phyloP scores from a whole-genome alignment of 352 stramenopile species.

The Pythium inflatum region DNA sequence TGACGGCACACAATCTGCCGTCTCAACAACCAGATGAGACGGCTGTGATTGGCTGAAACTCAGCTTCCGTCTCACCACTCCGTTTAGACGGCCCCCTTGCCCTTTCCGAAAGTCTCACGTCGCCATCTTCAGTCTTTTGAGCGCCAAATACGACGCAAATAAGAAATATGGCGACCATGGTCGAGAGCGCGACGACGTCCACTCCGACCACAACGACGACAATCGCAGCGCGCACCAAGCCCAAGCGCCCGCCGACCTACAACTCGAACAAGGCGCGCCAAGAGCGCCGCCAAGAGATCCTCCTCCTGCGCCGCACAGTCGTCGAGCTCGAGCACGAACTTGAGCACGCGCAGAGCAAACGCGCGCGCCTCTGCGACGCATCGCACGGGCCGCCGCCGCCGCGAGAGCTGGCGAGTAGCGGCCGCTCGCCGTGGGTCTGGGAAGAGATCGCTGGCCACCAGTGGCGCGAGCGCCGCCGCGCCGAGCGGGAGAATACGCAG shows the following conservation, averaged over 20 bases:
- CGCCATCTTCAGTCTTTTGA: too few species aligned
- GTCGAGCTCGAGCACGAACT: slow-evolving; percentile 33
- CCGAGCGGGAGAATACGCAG: slow-evolving; percentile 46
- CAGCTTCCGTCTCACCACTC: slow-evolving; percentile 17
- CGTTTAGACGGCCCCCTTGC: slow-evolving; percentile 9
- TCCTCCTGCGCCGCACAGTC: slow-evolving; percentile 31
- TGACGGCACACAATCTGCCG: neutral
- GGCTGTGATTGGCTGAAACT: slow-evolving; percentile 15
- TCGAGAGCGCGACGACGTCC: neutral
- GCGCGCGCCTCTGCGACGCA: slow-evolving; percentile 4
- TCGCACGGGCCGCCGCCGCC: neutral
- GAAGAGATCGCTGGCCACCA: slow-evolving; percentile 34
- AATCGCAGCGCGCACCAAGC: slow-evolving; percentile 4
- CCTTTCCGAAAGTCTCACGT: neutral
- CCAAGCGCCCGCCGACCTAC: slow-evolving; percentile 31
- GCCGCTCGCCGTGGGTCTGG: slow-evolving; percentile 30
- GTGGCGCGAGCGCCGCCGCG: slow-evolving; percentile 27
- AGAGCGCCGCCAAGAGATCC: slow-evolving; percentile 32
- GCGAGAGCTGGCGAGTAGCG: neutral
- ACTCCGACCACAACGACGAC: neutral
- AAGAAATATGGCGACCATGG: neutral
- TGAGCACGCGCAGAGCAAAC: slow-evolving; percentile 19
- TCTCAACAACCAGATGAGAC: slow-evolving; percentile 18
- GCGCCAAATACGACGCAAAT: too few species aligned
- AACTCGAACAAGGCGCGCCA: slow-evolving; percentile 41